phyloP scores from a whole-genome alignment of 1,139 yeast species.

The Nadsonia commutata region DNA sequence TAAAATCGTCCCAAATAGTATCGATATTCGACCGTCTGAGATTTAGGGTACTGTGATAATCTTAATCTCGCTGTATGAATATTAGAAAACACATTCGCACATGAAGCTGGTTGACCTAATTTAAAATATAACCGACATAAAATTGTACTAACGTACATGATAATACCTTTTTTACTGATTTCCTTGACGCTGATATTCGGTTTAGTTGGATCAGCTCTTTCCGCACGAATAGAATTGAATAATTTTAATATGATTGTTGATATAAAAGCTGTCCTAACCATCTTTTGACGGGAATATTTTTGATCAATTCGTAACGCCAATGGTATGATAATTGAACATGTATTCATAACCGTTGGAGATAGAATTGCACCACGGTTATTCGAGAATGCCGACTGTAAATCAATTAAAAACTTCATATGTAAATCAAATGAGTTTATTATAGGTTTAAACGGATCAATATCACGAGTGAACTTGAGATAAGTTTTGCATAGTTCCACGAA shows the following conservation, averaged over 20 bases:
- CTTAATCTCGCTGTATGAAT: conserved; percentile 45
- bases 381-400: conserved; percentile 44
- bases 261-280: conserved; percentile 30
- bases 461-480: conserved; percentile 38
- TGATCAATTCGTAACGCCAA: conserved; percentile 36
- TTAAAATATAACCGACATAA: conserved; percentile 51
- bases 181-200: conserved; percentile 21
- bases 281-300: conserved; percentile 26
- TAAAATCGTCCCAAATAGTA: conserved; percentile 55
- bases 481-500: conserved; percentile 36
- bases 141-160: conserved; percentile 40
- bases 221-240: conserved; percentile 51
- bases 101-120: conserved; percentile 48
- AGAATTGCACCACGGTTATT: conserved; percentile 40
- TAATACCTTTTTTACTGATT: conserved; percentile 32
- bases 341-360: conserved; percentile 29
- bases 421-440: conserved; percentile 41
- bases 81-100: conserved; percentile 64
- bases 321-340: conserved; percentile 33
- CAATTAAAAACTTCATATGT: conserved; percentile 36
- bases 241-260: conserved; percentile 45
- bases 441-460: conserved; percentile 45
- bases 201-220: conserved; percentile 31
- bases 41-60: conserved; percentile 31
- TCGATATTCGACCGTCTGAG: conserved; percentile 51